Evolutionary conservation across 192 early-diverging fungal genomes (phyloP), one percentile per base, ranked within the genome.

Genomic region (Coemansia sp.): DNA sequence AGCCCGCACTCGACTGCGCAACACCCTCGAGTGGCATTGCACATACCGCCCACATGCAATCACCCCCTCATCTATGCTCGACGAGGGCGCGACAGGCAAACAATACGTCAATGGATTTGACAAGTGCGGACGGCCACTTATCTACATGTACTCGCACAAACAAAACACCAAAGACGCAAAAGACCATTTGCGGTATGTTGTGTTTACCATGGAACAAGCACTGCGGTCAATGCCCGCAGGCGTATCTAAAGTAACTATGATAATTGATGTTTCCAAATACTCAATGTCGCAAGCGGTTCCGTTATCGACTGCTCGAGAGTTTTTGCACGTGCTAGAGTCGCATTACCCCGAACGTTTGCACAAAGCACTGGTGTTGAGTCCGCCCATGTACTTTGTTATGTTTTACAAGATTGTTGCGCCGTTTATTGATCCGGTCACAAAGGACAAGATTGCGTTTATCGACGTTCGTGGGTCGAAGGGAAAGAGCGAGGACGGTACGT

Each of bases 361-460:
- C 48, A 82, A 80, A 45, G 84, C 83, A 2, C 84, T 87, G 59
- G 80, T 94, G 32, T 70, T 93, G 24, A 86, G 91, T 67, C 90
- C 92, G 29, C 90, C 90, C 25, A 90, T 89, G 84, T 89, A 92
- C 66, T 89, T 97, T 66, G 88, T 86, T 69, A 83, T 87, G 48
- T 89, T 93, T 50, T 93, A 90, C 65, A 90, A 87, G 63, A 41
- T 93, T 41, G 81, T 97, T n/a, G 83, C 88, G 15, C 93, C 92
- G 9, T 95, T 95, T 67, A 86, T 97, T 38, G 93, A 97, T 71
- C 91, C 91, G 4, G 86, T 97, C 23, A 97, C 95, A 19, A 86
- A 86, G 51, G 64, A 68, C 6, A 97, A 96, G 69, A 88, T 96
- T 53, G 86, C 92, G 21, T 92, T 96, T 76, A 87, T 91, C 1